These are phyloP conservation scores for Sugiyamaella pinicola DNA, from an alignment of 1,139 yeast species.

Conservation along the genomic window DNA sequence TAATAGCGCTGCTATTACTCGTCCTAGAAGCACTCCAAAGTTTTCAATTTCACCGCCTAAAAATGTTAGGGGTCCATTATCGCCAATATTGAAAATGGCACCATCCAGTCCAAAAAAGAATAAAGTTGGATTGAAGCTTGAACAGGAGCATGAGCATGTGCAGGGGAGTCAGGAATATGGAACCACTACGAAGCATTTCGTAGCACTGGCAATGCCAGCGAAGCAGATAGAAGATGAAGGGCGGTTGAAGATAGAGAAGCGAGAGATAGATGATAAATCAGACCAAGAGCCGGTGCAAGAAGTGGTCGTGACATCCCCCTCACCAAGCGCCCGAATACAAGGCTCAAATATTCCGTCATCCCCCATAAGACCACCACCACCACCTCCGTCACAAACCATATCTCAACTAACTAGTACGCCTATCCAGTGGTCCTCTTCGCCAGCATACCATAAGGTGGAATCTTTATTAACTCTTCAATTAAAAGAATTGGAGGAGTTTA, in stretches of 20 bases:
- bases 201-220: too few relatives aligned
- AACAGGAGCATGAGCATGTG: too few relatives aligned
- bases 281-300: background rate
- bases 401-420: conserved; percentile 17
- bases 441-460: conserved; percentile 40
- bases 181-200: too few relatives aligned
- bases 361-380: background rate
- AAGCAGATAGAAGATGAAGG: too few relatives aligned
- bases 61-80: background rate
- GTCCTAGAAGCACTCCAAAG: background rate
- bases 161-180: too few relatives aligned
- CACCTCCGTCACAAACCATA: background rate
- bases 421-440: conserved; percentile 41
- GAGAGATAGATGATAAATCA: background rate
- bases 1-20: background rate
- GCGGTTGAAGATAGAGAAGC: too few relatives aligned
- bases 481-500: background rate
- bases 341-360: background rate
- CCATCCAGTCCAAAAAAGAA: background rate
- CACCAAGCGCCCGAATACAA: background rate
- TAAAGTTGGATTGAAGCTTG: too few relatives aligned
- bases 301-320: background rate
- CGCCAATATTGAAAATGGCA: background rate
- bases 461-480: conserved; percentile 30
- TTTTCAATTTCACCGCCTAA: conserved; percentile 3